Conservation (phyloP, 768 basidiomycete species). For the Lepiota brunneoincarnata region DNA sequence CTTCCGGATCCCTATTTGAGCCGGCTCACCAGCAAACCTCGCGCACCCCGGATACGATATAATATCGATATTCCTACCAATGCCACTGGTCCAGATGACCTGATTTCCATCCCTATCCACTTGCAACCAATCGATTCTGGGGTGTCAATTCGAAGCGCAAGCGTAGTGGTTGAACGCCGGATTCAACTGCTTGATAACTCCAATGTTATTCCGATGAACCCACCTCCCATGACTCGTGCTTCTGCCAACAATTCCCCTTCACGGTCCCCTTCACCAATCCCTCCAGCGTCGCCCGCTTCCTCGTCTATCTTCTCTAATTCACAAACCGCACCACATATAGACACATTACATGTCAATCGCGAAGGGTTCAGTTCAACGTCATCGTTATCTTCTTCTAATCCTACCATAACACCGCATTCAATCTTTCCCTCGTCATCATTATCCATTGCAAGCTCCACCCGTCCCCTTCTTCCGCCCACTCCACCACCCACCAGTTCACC, state of each 20-base stretch:
- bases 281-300: constrained; percentile 17
- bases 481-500: constrained; percentile 19
- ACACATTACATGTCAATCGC: constrained; percentile 4
- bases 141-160: constrained; percentile 59
- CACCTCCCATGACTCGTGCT: constrained; percentile 16
- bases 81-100: constrained; percentile 71
- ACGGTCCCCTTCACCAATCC: constrained; percentile 13
- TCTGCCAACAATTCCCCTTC: constrained; percentile 16
- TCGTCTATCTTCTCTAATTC: constrained; percentile 15
- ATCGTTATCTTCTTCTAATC: constrained; percentile 37
- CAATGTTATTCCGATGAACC: constrained; percentile 15
- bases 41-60: constrained; percentile 59
- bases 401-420: constrained; percentile 33
- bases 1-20: constrained; percentile 35
- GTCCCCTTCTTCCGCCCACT: constrained; percentile 15
- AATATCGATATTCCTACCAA: constrained; percentile 49
- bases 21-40: constrained; percentile 49
- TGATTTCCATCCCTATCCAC: constrained; percentile 62
- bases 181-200: constrained; percentile 54
- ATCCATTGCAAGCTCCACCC: constrained; percentile 11
- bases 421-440: constrained; percentile 16
- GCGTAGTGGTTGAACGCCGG: constrained; percentile 67
- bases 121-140: constrained; percentile 58
- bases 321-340: constrained; percentile 14
- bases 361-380: constrained; percentile 25